Percentiles rank a stretch among this genome's conserved stretches.
phyloP scores from a whole-genome alignment of 2,329 filamentous ascomycete genomes.

The Cladosporium sp. region DNA sequence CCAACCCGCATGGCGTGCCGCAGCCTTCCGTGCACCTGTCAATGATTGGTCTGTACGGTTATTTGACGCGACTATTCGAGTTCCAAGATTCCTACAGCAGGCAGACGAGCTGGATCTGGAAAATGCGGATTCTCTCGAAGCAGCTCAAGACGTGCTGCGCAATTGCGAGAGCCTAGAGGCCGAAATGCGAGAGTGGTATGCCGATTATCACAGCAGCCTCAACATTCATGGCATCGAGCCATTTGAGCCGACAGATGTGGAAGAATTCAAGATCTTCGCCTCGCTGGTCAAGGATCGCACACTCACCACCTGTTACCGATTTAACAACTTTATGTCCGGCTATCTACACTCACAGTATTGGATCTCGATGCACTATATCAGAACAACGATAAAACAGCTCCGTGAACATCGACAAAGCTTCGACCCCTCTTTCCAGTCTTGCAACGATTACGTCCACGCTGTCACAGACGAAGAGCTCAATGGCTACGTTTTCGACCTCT shows the following conservation, averaged over 20 bases:
- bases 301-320: slow-evolving; percentile 24
- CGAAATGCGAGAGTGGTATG: slow-evolving; percentile 23
- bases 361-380: slow-evolving; percentile 28
- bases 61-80: slow-evolving; percentile 28
- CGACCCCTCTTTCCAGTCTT: not conserved
- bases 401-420: slow-evolving; percentile 7
- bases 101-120: slow-evolving; percentile 21
- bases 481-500: slow-evolving; percentile 25
- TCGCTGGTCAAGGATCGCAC: slow-evolving; percentile 22
- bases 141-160: slow-evolving; percentile 19
- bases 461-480: slow-evolving; percentile 23
- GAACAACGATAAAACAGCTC: slow-evolving; percentile 17
- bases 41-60: slow-evolving; percentile 23
- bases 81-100: slow-evolving; percentile 26
- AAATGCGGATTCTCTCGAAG: slow-evolving; percentile 1
- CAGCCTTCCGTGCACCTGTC: slow-evolving; percentile 20
- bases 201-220: not conserved
- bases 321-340: slow-evolving; percentile 26
- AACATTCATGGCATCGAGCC: not conserved
- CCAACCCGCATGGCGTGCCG: slow-evolving; percentile 12
- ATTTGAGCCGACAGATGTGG: slow-evolving; percentile 19
- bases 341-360: slow-evolving; percentile 30
- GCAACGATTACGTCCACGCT: not conserved
- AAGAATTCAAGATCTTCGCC: slow-evolving; percentile 24
- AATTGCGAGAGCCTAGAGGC: slow-evolving; percentile 21